These are phyloP conservation scores for Amborella trichopoda DNA, from an alignment of 164 flowering plant genomes.

Conservation along the genomic window DNA sequence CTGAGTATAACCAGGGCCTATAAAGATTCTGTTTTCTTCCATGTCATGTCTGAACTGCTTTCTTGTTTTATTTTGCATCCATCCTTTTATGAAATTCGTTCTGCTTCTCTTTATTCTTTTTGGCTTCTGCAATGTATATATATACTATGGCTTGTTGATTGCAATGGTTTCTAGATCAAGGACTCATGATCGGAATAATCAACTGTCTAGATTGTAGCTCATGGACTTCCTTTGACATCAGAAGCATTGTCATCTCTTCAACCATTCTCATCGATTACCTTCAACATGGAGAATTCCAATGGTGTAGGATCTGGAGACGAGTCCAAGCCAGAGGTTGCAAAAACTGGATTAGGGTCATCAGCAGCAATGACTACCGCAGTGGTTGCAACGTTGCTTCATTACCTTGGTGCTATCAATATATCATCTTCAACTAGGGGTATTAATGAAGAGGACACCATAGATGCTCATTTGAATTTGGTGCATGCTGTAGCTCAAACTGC, in stretches of 20 bases:
- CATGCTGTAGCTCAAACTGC: constrained; percentile 89
- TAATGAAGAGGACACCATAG: constrained; percentile 14
- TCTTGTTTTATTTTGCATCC: too few relatives aligned
- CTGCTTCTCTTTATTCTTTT: too few relatives aligned
- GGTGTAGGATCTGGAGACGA: constrained; percentile 20
- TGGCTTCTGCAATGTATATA: too few relatives aligned
- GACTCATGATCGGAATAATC: too few relatives aligned
- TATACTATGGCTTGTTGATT: constrained; percentile 1
- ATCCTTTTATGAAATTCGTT: too few relatives aligned
- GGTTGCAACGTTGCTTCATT: constrained; percentile 87
- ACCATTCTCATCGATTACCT: constrained; percentile 79
- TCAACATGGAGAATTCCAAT: constrained; percentile 51
- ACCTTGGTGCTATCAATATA: constrained; percentile 71
- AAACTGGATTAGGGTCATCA: constrained; percentile 97
- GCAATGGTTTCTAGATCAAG: background rate
- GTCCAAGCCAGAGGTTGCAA: constrained; percentile 92
- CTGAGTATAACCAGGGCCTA: too few relatives aligned
- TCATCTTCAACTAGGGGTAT: constrained; percentile 19
- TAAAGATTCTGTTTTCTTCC: too few relatives aligned
- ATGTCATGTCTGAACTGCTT: too few relatives aligned
- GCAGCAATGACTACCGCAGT: constrained; percentile 99
- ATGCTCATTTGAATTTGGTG: constrained; percentile 58
- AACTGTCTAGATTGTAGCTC: constrained; percentile 67
- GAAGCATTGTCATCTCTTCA: constrained; percentile 78
- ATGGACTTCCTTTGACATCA: constrained; percentile 75